Evolutionary conservation across 495 filamentous ascomycete species (phyloP), one percentile per base, ranked within the genome.

Genomic region (Tuber melanosporum): DNA sequence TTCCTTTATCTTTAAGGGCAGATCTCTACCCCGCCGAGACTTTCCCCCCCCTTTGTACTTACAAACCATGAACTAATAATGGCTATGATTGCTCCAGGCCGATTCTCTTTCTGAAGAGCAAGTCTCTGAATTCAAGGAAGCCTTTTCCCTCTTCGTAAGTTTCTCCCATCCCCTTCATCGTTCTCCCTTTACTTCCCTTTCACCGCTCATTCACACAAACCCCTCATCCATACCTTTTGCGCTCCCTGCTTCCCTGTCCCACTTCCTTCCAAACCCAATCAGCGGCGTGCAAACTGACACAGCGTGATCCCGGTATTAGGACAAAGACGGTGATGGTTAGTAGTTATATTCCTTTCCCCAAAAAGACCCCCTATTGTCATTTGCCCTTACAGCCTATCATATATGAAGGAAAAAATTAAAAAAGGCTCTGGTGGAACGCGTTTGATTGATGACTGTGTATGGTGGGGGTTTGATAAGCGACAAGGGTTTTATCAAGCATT

Each of bases 251-350:
- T 26, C 49, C 49, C 49, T 26, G 49, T 22, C 39, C 32, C 26
- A 22, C 43, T 32, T 44, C 19, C 57, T 26, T 32, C 19, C 26
- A 43, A 52, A 14, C 26, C 46, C 43, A 32, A 32, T 66, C 57
- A 66, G 57, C n/a, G 57, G n/a, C 57, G 32, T 32, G 57, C 32
- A 26, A 66, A 4, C 73, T 80, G 45, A 80, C 36, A 62, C 41
- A 36, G 26, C 26, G 39, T 22, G 8, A 74, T 73, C 46, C 46
- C 47, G 26, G 69, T 36, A 10, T 80, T 84, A 99, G 95, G 95
- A 99, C 90, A 99, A 99, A 87, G 96, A 99, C 89, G 95, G 96
- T 84, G 96, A 99, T 94, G 95, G 95, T 99, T 86, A 91, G 94
- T 94, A 76, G 73, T 52, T 70, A 57, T 26, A 57, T 71, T n/a